phyloP scores from a whole-genome alignment of 2,329 filamentous ascomycete genomes.

The Akanthomyces muscarius region DNA sequence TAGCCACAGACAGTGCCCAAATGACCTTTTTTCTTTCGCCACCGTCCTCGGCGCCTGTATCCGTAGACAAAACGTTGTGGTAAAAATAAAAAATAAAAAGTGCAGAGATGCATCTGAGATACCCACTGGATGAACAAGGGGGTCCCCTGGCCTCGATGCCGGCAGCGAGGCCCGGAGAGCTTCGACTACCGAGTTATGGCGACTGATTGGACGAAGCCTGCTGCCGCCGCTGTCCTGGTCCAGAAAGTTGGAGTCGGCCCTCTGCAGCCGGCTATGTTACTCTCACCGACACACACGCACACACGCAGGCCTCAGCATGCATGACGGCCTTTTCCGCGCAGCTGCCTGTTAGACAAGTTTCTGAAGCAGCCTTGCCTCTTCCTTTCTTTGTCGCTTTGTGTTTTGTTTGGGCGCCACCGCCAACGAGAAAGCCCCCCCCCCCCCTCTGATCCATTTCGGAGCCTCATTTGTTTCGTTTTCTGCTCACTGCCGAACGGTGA shows the following conservation, averaged over 20 bases:
- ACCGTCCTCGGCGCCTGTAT: neutral
- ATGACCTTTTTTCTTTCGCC: too few species aligned
- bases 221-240: too few species aligned
- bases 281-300: neutral
- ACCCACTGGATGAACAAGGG: neutral
- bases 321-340: too few species aligned
- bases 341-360: neutral
- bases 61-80: neutral
- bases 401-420: neutral
- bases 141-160: neutral
- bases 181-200: too few species aligned
- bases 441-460: neutral
- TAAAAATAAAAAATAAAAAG: neutral
- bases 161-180: neutral
- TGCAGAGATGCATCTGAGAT: neutral
- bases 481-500: neutral
- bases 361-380: neutral
- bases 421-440: neutral
- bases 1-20: neutral
- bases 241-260: too few species aligned
- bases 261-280: too few species aligned
- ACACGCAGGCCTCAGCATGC: neutral
- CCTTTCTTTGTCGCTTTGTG: neutral
- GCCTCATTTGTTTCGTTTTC: conserved; percentile 6
- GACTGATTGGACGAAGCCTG: neutral